Percentiles rank a stretch among this genome's conserved stretches.
Evolutionary conservation across 106 monocot genomes (phyloP).

Genomic region (Narthecium ossifragum): DNA sequence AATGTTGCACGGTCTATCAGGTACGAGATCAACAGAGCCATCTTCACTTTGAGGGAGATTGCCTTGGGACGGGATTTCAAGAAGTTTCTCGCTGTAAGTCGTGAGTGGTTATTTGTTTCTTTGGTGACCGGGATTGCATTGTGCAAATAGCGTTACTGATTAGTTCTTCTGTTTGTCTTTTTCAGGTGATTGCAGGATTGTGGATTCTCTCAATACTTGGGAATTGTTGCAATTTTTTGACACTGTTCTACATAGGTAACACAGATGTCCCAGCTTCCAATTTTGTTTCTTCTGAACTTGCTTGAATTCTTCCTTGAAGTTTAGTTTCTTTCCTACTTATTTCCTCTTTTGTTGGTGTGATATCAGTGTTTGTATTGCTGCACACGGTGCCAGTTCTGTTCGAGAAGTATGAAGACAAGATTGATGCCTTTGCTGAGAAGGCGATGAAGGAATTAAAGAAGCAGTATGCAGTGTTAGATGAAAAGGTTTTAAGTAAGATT

Average conservation of each 20-base stretch:
- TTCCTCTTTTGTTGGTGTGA: neutral
- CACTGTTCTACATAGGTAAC: conserved; percentile 48
- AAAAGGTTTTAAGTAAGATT: conserved; percentile 38
- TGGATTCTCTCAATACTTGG: conserved; percentile 50
- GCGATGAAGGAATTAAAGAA: conserved; percentile 37
- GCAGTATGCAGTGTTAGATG: conserved; percentile 39
- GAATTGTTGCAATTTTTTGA: conserved; percentile 37
- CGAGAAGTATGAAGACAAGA: conserved; percentile 47
- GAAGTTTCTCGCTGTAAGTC: conserved; percentile 58
- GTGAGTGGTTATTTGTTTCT: neutral
- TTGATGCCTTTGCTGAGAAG: conserved; percentile 40
- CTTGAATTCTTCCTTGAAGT: neutral
- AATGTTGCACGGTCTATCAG: conserved; percentile 38
- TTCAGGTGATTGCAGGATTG: conserved; percentile 39
- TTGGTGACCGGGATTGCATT: too few relatives aligned
- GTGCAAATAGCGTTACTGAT: too few relatives aligned
- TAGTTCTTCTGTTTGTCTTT: neutral
- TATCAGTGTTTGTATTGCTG: conserved; percentile 32
- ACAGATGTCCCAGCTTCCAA: too few relatives aligned
- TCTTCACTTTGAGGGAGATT: conserved; percentile 38
- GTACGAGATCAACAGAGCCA: conserved; percentile 45
- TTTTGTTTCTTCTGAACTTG: too few relatives aligned
- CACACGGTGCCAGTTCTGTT: conserved; percentile 48
- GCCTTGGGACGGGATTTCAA: conserved; percentile 42
- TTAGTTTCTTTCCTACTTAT: neutral